A percentile compares a stretch with the other conserved stretches of the same genome.
phyloP scores from a whole-genome alignment of 495 filamentous ascomycete species.

The Lindgomyces ingoldianus region DNA sequence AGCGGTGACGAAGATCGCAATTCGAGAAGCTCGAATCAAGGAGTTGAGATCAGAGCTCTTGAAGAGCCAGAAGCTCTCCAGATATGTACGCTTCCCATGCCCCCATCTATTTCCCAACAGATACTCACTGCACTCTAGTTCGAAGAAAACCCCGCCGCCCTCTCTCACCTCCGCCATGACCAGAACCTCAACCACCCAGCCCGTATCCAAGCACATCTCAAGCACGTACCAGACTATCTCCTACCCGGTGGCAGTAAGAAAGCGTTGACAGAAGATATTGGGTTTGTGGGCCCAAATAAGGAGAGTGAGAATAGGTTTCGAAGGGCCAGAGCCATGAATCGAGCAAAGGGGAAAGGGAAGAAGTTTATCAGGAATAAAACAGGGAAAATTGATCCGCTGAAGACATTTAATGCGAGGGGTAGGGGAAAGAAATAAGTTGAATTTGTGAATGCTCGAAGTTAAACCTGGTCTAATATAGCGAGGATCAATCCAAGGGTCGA shows the following conservation, averaged over 20 bases:
- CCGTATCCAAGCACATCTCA: slow-evolving; percentile 82
- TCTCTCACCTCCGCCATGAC: slow-evolving; percentile 86
- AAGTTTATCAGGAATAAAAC: slow-evolving; percentile 57
- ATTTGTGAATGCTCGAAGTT: not conserved
- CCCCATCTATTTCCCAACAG: not conserved
- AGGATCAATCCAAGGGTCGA: too few species aligned
- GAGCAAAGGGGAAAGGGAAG: slow-evolving; percentile 68
- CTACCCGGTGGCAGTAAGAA: slow-evolving; percentile 77
- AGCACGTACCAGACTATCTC: slow-evolving; percentile 93
- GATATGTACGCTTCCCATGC: slow-evolving; percentile 42
- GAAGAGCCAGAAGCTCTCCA: slow-evolving; percentile 87
- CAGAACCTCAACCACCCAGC: slow-evolving; percentile 77
- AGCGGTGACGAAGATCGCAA: slow-evolving; percentile 75
- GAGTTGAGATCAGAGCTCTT: slow-evolving; percentile 88
- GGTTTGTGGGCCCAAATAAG: slow-evolving; percentile 78
- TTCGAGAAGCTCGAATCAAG: slow-evolving; percentile 83
- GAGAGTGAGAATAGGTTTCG: slow-evolving; percentile 39
- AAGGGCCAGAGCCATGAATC: slow-evolving; percentile 76
- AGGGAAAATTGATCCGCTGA: slow-evolving; percentile 72
- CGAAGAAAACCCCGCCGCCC: slow-evolving; percentile 90
- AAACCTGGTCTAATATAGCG: too few species aligned
- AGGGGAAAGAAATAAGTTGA: slow-evolving; percentile 32
- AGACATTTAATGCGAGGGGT: slow-evolving; percentile 71
- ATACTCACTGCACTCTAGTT: slow-evolving; percentile 58
- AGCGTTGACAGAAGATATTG: slow-evolving; percentile 55